These are phyloP conservation scores for Termitomyces sp. DNA, from an alignment of 768 basidiomycete species.

Conservation along the genomic window DNA sequence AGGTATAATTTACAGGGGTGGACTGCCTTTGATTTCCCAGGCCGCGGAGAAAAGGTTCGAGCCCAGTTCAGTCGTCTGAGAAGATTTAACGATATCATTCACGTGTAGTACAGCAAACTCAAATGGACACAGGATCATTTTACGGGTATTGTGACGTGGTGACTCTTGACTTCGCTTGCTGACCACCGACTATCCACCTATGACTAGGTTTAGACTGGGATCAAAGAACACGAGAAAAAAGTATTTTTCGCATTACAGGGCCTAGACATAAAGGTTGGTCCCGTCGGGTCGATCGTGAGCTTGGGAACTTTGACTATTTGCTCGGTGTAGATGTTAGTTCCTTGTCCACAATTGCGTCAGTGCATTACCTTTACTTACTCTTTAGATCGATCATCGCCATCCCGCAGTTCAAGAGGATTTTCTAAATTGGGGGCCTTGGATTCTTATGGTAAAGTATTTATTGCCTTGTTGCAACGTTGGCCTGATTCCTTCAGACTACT, in stretches of 20 bases:
- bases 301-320: constrained; percentile 86
- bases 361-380: background rate
- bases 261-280: constrained; percentile 78
- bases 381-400: constrained; percentile 78
- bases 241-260: constrained; percentile 69
- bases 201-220: constrained; percentile 79
- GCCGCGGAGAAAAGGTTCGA: constrained; percentile 61
- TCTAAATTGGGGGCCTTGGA: constrained; percentile 73
- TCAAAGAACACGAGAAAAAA: constrained; percentile 51
- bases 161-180: background rate
- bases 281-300: constrained; percentile 67
- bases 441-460: constrained; percentile 37
- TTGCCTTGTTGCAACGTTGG: background rate
- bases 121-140: constrained; percentile 78
- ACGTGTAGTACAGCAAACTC: constrained; percentile 58
- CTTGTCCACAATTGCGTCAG: background rate
- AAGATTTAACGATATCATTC: constrained; percentile 4
- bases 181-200: background rate
- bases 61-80: background rate
- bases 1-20: constrained; percentile 47
- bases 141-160: constrained; percentile 41
- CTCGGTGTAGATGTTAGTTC: constrained; percentile 63
- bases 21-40: constrained; percentile 86
- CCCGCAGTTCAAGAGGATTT: constrained; percentile 75
- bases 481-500: constrained; percentile 43